Conservation (phyloP, 495 filamentous ascomycete genomes). For the Cladorrhinum samala region DNA sequence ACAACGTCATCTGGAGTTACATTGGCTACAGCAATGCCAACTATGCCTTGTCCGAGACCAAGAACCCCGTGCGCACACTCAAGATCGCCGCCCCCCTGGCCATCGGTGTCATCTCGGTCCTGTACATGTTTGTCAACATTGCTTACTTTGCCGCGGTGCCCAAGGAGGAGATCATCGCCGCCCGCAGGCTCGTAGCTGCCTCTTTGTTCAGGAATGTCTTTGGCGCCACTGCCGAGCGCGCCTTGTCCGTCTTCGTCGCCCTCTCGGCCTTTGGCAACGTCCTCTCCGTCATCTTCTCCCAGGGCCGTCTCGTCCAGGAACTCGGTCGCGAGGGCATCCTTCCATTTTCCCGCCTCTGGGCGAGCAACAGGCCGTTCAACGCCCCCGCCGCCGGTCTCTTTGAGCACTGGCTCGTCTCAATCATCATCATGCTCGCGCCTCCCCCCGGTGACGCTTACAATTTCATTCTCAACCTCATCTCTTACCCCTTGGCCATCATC, state of each 20-base stretch:
- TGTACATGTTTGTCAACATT: constrained; percentile 66
- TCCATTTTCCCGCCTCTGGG: constrained; percentile 56
- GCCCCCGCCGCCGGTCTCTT: constrained; percentile 56
- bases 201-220: constrained; percentile 64
- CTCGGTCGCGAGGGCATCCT: constrained; percentile 61
- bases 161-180: constrained; percentile 54
- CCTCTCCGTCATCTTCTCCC: constrained; percentile 62
- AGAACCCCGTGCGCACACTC: constrained; percentile 57
- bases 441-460: constrained; percentile 61
- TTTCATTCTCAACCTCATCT: constrained; percentile 56
- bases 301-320: constrained; percentile 60
- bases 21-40: constrained; percentile 61
- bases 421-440: constrained; percentile 57
- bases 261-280: constrained; percentile 70
- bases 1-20: constrained; percentile 63
- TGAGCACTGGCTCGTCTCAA: constrained; percentile 54
- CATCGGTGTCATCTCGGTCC: constrained; percentile 51
- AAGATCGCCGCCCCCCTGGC: constrained; percentile 59
- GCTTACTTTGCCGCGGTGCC: constrained; percentile 67
- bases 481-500: constrained; percentile 55
- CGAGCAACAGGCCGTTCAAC: constrained; percentile 59
- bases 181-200: constrained; percentile 56
- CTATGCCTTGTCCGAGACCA: constrained; percentile 56
- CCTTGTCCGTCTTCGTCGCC: constrained; percentile 64
- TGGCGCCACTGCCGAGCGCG: constrained; percentile 48